Evolutionary conservation across 2,329 filamentous ascomycete species (phyloP), one percentile per base, ranked within the genome.

Genomic region (Byssochlamys sp.): DNA sequence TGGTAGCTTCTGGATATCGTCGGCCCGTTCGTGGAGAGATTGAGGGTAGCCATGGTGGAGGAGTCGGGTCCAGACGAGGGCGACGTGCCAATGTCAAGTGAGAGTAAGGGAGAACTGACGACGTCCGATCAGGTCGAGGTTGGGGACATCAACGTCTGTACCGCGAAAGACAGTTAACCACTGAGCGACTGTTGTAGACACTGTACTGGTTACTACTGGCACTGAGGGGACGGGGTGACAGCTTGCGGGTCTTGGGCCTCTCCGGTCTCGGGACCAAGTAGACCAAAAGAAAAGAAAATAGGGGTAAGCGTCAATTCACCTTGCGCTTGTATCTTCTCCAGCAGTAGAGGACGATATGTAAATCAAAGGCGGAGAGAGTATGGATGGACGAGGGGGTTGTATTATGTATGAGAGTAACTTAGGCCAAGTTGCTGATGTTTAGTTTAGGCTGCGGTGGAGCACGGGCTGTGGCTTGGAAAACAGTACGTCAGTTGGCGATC

Each of bases 1-100:
- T 87, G 81, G 71, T 89, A 87, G 77, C 86, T 90, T 77, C 88
- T 89, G 67, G 75, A 72, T 69, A 97, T 96, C 59, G 85, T 90
- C 62, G 87, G 85, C 11, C 88, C 88, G 72, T 91, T 89, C 70
- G 83, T 84, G 62, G 89, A 91, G 56, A 90, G 80, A 68, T 91
- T 91, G 65, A 91, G 80, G 59, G 89, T 88, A 60, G 89, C 86
- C 89, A 94, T 94, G 65, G 64, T 74, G 66, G 35, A 25, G 56
- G 56, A 48, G 50, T 24, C 50, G 11, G 50, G 50, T 52, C 25
- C 25, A 52, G 28, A 52, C 28, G 26, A 52, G n/a, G 28, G 28
- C 19, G 19, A 28, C 33, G 7, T 56, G 26, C 28, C 50, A 31
- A 12, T 54, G 39, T 49, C 53, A 6, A 52, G 19, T 29, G 39